Base-by-base conservation (phyloP, 371 early-diverging fungal species). In the Rhizomucor pusillus region DNA sequence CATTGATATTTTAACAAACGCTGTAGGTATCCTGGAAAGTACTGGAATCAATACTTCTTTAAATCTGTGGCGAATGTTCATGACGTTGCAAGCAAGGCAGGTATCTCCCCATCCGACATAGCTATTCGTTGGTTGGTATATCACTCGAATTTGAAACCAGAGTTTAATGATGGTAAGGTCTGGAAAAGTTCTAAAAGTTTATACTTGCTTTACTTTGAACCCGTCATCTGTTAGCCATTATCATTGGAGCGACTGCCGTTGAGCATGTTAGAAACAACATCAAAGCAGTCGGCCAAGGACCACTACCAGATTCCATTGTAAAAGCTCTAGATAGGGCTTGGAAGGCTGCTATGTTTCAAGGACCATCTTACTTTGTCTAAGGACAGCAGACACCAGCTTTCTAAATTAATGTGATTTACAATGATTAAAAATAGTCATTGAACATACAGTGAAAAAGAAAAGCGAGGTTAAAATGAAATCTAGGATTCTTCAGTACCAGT, bases 101-200 rank as follows among this genome's bases (percentile, higher is more conserved):
- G 68, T 20, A 52, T 84, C 19, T 59, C 52, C 13, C 43, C 75
- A 29, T 59, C 71, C 22, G 76, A 79, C 37, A 76, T 75, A 22
- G 84, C 85, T 7, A 70, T 80, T 37, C 69, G 83, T 39, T 87
- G 88, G 88, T 58, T 84, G 51, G 71, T 75, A 24, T 78, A 81
- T 65, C 86, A 87, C 56, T 82, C 84, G 35, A 73, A 73, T 58
- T 52, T 87, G 40, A 57, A 67, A 49, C 65, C 54, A 14, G 53
- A 33, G 2, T 46, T 59, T 5, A 77, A 77, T 6, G 88, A 85
- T 60, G 85, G 80, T 73, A 67, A 44, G 3, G 18, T 47, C 14
- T 16, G 40, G 29, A 48, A 13, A 37, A 4, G 11, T 39, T 50
- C 34, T 43, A 12, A n/a, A n/a, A n/a, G n/a, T n/a, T n/a, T n/a